These are phyloP conservation scores for Mucor velutinosus DNA, from an alignment of 371 early-diverging fungal species.

Conservation along the genomic window DNA sequence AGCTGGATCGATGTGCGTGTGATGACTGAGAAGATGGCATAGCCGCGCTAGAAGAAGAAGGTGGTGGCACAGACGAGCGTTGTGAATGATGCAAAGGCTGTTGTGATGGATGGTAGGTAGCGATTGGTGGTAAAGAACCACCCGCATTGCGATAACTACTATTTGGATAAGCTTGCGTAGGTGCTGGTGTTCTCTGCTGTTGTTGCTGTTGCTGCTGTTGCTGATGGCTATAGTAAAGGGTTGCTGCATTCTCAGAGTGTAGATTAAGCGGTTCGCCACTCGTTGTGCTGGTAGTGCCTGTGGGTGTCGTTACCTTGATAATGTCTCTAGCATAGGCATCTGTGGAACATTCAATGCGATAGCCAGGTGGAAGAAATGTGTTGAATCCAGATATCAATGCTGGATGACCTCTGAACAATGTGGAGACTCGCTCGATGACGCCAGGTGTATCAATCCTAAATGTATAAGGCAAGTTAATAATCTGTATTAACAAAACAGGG, in stretches of 20 bases:
- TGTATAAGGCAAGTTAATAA: neutral
- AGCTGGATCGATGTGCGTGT: neutral
- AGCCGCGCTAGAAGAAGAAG: neutral
- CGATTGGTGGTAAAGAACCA: constrained; percentile 12
- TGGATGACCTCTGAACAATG: constrained; percentile 90
- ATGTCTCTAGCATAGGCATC: constrained; percentile 63
- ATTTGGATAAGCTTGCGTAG: neutral
- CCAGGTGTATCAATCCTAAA: constrained; percentile 92
- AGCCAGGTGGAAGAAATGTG: constrained; percentile 97
- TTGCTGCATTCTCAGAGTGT: constrained; percentile 3
- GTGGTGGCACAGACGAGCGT: neutral
- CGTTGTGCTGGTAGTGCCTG: constrained; percentile 64
- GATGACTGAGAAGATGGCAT: neutral
- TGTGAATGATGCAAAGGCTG: neutral
- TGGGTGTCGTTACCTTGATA: constrained; percentile 82
- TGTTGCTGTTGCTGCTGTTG: neutral
- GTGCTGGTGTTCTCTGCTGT: neutral
- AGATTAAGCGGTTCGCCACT: constrained; percentile 20
- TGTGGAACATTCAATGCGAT: constrained; percentile 82
- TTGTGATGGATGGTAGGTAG: constrained; percentile 8
- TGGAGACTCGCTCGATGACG: constrained; percentile 95
- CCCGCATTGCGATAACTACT: neutral
- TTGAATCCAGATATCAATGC: constrained; percentile 96
- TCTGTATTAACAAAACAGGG: neutral
- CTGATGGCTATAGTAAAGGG: neutral